A percentile compares a stretch with the other conserved stretches of the same genome.
Conservation (phyloP, 2,329 filamentous ascomycete genomes). For the Fusarium denticulatum region DNA sequence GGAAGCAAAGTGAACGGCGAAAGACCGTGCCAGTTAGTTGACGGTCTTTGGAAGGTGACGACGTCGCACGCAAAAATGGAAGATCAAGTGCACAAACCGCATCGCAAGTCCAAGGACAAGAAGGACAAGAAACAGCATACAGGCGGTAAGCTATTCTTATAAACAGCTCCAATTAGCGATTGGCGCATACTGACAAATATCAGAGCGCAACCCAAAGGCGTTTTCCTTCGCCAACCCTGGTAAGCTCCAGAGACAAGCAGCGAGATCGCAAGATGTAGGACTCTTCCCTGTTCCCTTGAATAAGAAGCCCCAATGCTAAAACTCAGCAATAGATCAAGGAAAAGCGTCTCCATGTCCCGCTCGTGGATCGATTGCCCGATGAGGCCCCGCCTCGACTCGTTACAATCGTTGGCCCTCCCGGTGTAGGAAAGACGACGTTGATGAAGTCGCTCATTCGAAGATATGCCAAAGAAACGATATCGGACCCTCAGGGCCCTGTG, state of each 20-base stretch:
- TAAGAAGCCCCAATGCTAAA: slow-evolving; percentile 35
- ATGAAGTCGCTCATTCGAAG: slow-evolving; percentile 93
- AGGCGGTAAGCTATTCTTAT: slow-evolving; percentile 4
- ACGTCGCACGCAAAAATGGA: slow-evolving; percentile 69
- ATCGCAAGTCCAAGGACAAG: slow-evolving; percentile 89
- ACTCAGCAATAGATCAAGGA: slow-evolving; percentile 77
- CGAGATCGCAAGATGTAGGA: slow-evolving; percentile 75
- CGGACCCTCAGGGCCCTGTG: slow-evolving; percentile 88
- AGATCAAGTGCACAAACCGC: slow-evolving; percentile 84
- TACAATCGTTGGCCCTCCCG: slow-evolving; percentile 92
- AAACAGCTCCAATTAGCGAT: not conserved
- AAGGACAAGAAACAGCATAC: slow-evolving; percentile 67
- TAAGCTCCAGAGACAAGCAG: slow-evolving; percentile 78
- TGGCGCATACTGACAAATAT: slow-evolving; percentile 35
- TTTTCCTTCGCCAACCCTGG: slow-evolving; percentile 87
- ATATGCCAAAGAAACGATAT: slow-evolving; percentile 95
- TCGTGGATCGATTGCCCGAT: slow-evolving; percentile 94
- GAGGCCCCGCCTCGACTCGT: slow-evolving; percentile 94
- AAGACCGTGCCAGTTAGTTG: slow-evolving; percentile 22
- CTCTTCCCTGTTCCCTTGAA: not conserved
- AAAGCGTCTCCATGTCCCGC: slow-evolving; percentile 93
- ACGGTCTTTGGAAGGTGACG: slow-evolving; percentile 37
- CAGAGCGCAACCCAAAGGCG: slow-evolving; percentile 86
- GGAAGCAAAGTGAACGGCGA: slow-evolving; percentile 11
- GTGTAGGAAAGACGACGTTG: slow-evolving; percentile 94